These are phyloP conservation scores for Cladophialophora exuberans DNA, from an alignment of 2,329 filamentous ascomycete species.

Conservation along the genomic window DNA sequence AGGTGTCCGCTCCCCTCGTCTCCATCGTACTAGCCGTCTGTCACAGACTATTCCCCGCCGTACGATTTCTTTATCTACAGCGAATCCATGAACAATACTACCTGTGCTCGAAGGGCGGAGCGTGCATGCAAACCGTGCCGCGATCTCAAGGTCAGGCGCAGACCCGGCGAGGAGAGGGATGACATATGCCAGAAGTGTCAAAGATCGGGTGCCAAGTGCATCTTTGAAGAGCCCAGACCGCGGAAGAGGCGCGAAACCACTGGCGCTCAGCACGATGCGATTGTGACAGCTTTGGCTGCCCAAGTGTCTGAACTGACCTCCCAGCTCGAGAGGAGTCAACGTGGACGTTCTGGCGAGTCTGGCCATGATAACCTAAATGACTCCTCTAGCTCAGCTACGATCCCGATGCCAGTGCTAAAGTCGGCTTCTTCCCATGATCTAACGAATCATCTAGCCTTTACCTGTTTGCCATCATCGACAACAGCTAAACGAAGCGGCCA, in stretches of 20 bases:
- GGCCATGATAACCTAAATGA: not conserved
- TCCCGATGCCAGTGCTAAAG: too few relatives aligned
- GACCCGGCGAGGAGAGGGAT: not conserved
- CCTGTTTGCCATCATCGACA: too few relatives aligned
- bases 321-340: constrained; percentile 2
- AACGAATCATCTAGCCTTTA: too few relatives aligned
- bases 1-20: too few relatives aligned
- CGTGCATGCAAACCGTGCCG: constrained; percentile 13
- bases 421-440: too few relatives aligned
- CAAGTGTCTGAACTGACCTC: not conserved
- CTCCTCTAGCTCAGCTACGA: not conserved
- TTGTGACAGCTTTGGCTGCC: not conserved
- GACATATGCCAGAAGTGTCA: constrained; percentile 14
- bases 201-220: constrained; percentile 6
- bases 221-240: constrained; percentile 6
- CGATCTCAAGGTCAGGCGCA: constrained; percentile 9
- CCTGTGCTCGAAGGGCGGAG: not conserved
- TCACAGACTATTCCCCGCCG: too few relatives aligned
- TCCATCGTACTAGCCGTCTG: too few relatives aligned
- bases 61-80: not conserved
- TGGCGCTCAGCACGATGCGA: constrained; percentile 2
- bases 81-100: not conserved
- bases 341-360: not conserved
- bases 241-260: constrained; percentile 6
- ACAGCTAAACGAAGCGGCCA: not conserved